Conservation (phyloP, 345 rosid species). For the Eucalyptus viminalis region DNA sequence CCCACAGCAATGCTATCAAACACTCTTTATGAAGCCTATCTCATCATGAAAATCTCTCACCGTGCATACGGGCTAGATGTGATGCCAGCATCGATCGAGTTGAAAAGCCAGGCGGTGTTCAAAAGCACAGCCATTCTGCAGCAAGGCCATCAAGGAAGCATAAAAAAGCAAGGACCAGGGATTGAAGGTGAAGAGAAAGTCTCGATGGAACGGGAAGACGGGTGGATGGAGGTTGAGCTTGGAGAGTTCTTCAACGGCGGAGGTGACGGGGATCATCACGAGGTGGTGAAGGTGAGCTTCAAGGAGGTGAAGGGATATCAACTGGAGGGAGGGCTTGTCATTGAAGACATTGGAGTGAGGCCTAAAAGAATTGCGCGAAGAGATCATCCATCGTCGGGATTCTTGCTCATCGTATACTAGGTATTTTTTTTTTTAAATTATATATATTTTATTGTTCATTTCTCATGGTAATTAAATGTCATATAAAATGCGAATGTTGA, state of each 20-base stretch:
- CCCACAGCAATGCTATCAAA: too few species aligned
- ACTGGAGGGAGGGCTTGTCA: constrained; percentile 52
- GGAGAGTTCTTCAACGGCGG: constrained; percentile 48
- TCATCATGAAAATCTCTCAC: too few species aligned
- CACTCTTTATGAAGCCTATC: too few species aligned
- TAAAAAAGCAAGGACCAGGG: too few species aligned
- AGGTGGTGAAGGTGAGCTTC: constrained; percentile 43
- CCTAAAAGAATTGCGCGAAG: constrained; percentile 9
- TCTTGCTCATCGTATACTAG: background rate
- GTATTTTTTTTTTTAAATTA: background rate
- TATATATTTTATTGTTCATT: background rate
- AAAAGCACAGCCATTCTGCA: too few species aligned
- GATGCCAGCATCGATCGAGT: too few species aligned
- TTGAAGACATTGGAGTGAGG: constrained; percentile 74
- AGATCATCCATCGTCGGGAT: background rate
- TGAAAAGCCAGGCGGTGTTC: too few species aligned
- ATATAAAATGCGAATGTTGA: background rate
- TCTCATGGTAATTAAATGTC: background rate
- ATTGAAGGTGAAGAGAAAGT: too few species aligned
- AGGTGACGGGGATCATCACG: background rate
- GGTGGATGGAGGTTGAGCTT: constrained; percentile 49
- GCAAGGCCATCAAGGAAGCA: too few species aligned
- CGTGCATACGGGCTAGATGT: too few species aligned
- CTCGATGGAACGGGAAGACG: too few species aligned
- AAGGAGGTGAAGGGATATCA: constrained; percentile 49